phyloP scores from a whole-genome alignment of 1,284 basidiomycete genomes.

The Puccinia polysora region DNA sequence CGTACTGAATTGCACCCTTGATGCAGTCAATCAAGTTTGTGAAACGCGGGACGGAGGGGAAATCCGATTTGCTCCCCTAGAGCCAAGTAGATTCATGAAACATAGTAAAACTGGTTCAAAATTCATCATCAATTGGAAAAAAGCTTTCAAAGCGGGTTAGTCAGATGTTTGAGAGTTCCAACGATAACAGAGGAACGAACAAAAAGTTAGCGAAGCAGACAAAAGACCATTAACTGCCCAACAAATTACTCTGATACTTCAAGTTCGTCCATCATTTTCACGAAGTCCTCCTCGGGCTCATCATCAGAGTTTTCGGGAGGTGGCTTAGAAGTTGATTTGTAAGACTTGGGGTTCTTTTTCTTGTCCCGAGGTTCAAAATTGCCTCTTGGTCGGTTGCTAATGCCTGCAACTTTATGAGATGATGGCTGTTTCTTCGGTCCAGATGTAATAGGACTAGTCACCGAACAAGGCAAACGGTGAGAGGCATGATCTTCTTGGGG shows the following conservation, averaged over 20 bases:
- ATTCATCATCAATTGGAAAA: no score
- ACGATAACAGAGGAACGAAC: no score
- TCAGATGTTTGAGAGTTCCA: no score
- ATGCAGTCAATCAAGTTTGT: no score
- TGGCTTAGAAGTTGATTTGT: not conserved
- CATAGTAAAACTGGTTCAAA: no score
- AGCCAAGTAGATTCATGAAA: no score
- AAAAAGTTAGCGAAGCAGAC: no score
- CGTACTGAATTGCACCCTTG: no score
- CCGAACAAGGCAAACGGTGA: not conserved
- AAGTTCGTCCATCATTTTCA: conserved; percentile 17
- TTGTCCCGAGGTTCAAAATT: not conserved
- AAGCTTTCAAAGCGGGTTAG: no score
- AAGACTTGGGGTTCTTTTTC: not conserved
- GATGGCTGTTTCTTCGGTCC: not conserved
- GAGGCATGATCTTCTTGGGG: not conserved
- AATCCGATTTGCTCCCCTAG: no score
- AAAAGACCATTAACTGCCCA: no score
- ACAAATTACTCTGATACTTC: conserved; percentile 26
- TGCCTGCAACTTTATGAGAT: not conserved
- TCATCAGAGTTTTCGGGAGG: not conserved
- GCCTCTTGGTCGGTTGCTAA: not conserved
- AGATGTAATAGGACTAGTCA: not conserved
- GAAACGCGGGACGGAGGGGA: no score
- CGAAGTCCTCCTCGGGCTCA: conserved; percentile 28